Evolutionary conservation across 768 basidiomycete species (phyloP).

Genomic region (Dictyophora rubrovolvata): DNA sequence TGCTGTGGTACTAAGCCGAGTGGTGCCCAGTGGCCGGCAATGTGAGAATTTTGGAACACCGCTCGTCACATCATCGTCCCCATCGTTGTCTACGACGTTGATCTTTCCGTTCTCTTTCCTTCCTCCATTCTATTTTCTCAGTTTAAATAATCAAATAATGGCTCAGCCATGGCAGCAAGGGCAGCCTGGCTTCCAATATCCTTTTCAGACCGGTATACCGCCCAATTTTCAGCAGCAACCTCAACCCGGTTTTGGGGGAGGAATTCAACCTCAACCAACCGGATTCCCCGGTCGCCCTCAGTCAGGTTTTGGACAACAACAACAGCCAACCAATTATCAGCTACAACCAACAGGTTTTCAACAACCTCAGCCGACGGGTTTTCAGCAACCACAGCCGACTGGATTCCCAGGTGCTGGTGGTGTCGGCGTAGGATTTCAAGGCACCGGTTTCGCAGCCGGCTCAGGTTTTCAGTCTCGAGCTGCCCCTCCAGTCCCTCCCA

Average conservation of each 20-base stretch:
- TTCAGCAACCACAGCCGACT: slow-evolving; percentile 55
- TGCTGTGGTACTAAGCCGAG: no score
- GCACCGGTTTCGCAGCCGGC: slow-evolving; percentile 18
- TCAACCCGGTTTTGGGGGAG: slow-evolving; percentile 23
- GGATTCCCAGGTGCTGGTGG: slow-evolving; percentile 32
- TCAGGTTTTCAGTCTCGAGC: slow-evolving; percentile 27
- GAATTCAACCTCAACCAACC: slow-evolving; percentile 53
- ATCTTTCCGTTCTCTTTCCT: not conserved
- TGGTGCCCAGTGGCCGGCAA: no score
- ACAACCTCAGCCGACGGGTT: slow-evolving; percentile 18
- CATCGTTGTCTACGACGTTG: not conserved
- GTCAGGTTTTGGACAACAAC: slow-evolving; percentile 13
- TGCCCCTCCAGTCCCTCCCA: slow-evolving; percentile 50
- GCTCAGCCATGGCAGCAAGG: slow-evolving; percentile 61
- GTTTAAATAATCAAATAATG: slow-evolving; percentile 30
- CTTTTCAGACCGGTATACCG: slow-evolving; percentile 62
- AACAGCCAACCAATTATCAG: not conserved
- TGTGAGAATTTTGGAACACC: not conserved
- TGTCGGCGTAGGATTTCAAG: slow-evolving; percentile 29
- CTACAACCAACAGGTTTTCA: slow-evolving; percentile 4
- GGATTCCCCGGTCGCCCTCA: slow-evolving; percentile 32
- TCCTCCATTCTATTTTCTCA: not conserved
- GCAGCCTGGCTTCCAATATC: slow-evolving; percentile 61
- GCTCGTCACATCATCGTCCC: not conserved
- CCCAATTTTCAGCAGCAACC: slow-evolving; percentile 16